Percentiles rank a stretch among this genome's conserved stretches.
phyloP scores from a whole-genome alignment of 257 asterid genomes.

The Buddleja alternifolia region DNA sequence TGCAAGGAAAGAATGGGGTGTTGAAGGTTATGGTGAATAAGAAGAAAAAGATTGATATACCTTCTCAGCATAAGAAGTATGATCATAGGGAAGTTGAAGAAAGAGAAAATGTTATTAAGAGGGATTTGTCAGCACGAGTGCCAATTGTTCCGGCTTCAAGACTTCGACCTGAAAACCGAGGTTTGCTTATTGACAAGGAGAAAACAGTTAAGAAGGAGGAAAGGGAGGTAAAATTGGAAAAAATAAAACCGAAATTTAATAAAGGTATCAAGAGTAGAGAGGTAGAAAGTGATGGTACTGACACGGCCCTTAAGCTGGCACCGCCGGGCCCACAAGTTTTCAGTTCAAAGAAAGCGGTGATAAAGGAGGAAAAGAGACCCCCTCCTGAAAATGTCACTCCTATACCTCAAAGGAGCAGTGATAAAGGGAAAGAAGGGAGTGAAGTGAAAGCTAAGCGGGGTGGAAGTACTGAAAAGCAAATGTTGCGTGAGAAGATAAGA shows the following conservation, averaged over 20 bases:
- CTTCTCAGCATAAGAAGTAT: slow-evolving; percentile 38
- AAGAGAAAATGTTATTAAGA: slow-evolving; percentile 47
- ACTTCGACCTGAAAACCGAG: slow-evolving; percentile 43
- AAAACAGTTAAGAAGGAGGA: slow-evolving; percentile 40
- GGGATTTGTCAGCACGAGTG: slow-evolving; percentile 36
- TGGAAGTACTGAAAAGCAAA: slow-evolving; percentile 93
- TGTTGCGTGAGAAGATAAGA: slow-evolving; percentile 82
- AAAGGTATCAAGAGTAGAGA: slow-evolving; percentile 47
- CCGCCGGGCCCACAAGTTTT: slow-evolving; percentile 56
- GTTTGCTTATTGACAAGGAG: slow-evolving; percentile 38
- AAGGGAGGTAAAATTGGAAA: slow-evolving; percentile 44
- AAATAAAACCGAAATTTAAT: slow-evolving; percentile 36
- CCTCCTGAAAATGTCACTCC: slow-evolving; percentile 42
- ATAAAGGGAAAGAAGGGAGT: slow-evolving; percentile 49
- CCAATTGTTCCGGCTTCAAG: slow-evolving; percentile 43
- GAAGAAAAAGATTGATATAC: slow-evolving; percentile 64
- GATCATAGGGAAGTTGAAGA: slow-evolving; percentile 50
- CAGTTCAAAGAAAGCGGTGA: slow-evolving; percentile 59
- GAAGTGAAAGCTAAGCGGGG: slow-evolving; percentile 65
- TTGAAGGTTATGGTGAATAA: slow-evolving; percentile 91
- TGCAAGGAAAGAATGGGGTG: slow-evolving; percentile 94
- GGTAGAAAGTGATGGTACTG: slow-evolving; percentile 53
- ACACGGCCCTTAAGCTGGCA: slow-evolving; percentile 68
- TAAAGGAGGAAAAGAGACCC: slow-evolving; percentile 53
- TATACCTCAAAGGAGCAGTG: neutral